phyloP scores from a whole-genome alignment of 2,329 filamentous ascomycete genomes.

The Scedosporium aurantiacum region DNA sequence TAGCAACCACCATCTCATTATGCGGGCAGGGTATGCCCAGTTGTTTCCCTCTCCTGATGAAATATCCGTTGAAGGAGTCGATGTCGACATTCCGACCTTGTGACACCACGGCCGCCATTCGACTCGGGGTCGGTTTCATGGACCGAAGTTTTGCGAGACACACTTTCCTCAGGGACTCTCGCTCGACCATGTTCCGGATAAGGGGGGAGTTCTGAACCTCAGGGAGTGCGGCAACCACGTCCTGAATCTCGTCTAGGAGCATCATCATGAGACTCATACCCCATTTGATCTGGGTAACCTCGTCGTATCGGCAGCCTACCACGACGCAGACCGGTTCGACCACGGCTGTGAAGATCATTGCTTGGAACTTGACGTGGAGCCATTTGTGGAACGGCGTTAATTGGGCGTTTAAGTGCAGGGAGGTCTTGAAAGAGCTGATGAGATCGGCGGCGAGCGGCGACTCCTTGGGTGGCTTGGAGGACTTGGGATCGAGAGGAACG shows the following conservation, averaged over 20 bases:
- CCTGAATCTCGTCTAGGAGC: conserved; percentile 62
- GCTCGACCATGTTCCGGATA: conserved; percentile 43
- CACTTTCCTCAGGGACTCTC: conserved; percentile 48
- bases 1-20: conserved; percentile 60
- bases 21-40: conserved; percentile 60
- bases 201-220: conserved; percentile 56
- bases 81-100: conserved; percentile 59
- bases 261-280: conserved; percentile 56
- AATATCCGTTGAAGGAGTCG: conserved; percentile 80
- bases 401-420: conserved; percentile 7
- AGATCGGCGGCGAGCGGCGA: conserved; percentile 6
- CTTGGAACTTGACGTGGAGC: conserved; percentile 65
- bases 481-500: background rate
- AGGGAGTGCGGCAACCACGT: conserved; percentile 62
- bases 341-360: conserved; percentile 62
- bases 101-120: conserved; percentile 57
- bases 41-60: conserved; percentile 61
- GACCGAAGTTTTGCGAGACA: conserved; percentile 46
- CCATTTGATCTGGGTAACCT: conserved; percentile 55
- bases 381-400: conserved; percentile 36
- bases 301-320: conserved; percentile 64
- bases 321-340: conserved; percentile 75
- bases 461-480: background rate
- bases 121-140: conserved; percentile 42
- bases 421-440: conserved; percentile 7